phyloP scores from a whole-genome alignment of 176 grass and related monocot species.

The Juncus inflexus region DNA sequence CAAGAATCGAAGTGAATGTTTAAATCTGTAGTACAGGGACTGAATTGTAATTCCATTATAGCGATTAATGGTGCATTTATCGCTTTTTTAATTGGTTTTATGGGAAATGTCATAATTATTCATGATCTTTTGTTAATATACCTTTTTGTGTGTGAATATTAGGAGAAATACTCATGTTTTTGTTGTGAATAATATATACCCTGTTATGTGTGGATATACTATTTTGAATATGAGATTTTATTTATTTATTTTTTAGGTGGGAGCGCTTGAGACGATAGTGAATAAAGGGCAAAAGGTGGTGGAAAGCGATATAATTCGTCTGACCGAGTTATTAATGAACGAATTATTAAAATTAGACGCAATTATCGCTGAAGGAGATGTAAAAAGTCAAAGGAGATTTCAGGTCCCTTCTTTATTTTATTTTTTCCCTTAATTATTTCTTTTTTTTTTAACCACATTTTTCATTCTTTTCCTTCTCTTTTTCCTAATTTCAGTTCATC shows the following conservation, averaged over 20 bases:
- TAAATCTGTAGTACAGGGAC: too few species aligned
- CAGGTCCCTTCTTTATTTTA: conserved; percentile 34
- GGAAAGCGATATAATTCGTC: conserved; percentile 62
- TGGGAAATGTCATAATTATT: too few species aligned
- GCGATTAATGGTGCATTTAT: too few species aligned
- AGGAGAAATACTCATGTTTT: too few species aligned
- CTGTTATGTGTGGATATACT: background rate
- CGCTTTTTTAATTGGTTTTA: too few species aligned
- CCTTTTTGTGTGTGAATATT: too few species aligned
- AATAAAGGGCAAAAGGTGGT: conserved; percentile 71
- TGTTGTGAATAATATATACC: background rate
- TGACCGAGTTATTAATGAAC: conserved; percentile 91
- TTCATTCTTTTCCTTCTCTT: background rate
- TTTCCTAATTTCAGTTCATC: background rate
- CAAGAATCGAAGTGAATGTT: too few species aligned
- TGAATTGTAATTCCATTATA: too few species aligned
- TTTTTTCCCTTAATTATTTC: background rate
- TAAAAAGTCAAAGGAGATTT: conserved; percentile 60
- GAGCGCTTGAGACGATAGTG: conserved; percentile 70
- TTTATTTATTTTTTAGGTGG: conserved; percentile 46
- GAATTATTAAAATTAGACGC: conserved; percentile 88
- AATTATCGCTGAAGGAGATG: conserved; percentile 64
- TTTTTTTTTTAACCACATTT: background rate
- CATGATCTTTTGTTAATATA: too few species aligned
- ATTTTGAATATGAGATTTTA: background rate